A percentile compares a stretch with the other conserved stretches of the same genome.
Evolutionary conservation across 23 red algal genomes (phyloP).

Genomic region (Gracilaria domingensis): DNA sequence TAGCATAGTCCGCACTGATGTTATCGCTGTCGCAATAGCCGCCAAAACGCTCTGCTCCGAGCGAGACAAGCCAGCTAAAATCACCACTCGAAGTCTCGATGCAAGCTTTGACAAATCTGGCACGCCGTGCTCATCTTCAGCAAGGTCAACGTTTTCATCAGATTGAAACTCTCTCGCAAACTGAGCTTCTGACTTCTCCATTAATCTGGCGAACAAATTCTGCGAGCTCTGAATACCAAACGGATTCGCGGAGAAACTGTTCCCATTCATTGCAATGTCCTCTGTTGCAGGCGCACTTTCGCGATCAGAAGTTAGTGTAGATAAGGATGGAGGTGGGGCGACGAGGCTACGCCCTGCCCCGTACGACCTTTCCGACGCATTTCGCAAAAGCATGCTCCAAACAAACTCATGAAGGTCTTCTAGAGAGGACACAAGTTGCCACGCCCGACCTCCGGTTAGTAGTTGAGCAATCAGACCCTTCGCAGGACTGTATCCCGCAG

Average conservation of each 20-base stretch:
- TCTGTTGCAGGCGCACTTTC: slow-evolving; percentile 18
- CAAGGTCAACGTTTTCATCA: not conserved
- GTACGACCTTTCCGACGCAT: slow-evolving; percentile 44
- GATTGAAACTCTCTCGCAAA: not conserved
- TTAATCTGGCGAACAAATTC: slow-evolving; percentile 42
- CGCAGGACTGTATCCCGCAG: slow-evolving; percentile 63
- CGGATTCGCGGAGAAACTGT: slow-evolving; percentile 7
- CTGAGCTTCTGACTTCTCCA: slow-evolving; percentile 63
- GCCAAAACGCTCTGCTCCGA: slow-evolving; percentile 53
- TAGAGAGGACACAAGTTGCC: slow-evolving; percentile 58
- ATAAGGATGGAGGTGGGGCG: slow-evolving; percentile 53
- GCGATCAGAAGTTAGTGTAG: slow-evolving; percentile 23
- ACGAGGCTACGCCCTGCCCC: slow-evolving; percentile 53
- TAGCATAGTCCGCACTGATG: slow-evolving; percentile 29
- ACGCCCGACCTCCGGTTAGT: slow-evolving; percentile 66
- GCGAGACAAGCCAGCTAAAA: slow-evolving; percentile 49
- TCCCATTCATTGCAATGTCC: not conserved
- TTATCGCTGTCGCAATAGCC: slow-evolving; percentile 39
- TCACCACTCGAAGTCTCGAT: slow-evolving; percentile 31
- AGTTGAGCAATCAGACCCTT: slow-evolving; percentile 54
- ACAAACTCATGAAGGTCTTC: slow-evolving; percentile 55
- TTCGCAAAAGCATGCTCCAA: not conserved
- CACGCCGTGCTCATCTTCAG: slow-evolving; percentile 20
- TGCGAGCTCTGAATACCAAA: slow-evolving; percentile 32
- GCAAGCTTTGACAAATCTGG: slow-evolving; percentile 50